Evolutionary conservation across 164 flowering plant genomes (phyloP), one percentile per base, ranked within the genome.

Genomic region (Tinospora cordifolia): DNA sequence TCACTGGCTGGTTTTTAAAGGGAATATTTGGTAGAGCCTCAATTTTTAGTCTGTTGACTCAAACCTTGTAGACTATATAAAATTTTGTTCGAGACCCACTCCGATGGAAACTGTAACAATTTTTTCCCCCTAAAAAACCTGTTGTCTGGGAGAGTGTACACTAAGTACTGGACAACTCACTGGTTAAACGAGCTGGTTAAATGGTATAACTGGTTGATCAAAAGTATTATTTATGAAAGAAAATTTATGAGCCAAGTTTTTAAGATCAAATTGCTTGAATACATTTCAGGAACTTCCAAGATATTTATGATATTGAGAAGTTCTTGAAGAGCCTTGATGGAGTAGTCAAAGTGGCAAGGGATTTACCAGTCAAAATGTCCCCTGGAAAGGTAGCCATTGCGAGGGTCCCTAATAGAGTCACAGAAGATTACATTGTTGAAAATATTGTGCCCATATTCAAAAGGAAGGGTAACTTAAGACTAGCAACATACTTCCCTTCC

Each of bases 401-500:
- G 54, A 86, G 81, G 80, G 89, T 92, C 67, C 99, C 97, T 14
- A 90, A 81, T 71, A 81, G 87, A 58, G 93, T 90, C 36, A 81
- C 87, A 7, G 83, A 84, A 77, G 89, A 86, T n/a, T 75, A 85
- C 68, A 87, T 92, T 77, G 69, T 75, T 0, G 87, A 90, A 69
- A 71, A 87, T 15, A 75, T 95, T 26, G 85, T 84, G 72, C 91
- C 96, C 30, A 60, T 87, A 59, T 91, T 82, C 69, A 83, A 77
- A 76, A 27, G 36, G 34, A 87, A 85, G 70, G 83, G 92, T 14
- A 85, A 83, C 78, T 75, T 95, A 34, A 85, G 91, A 77, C 81
- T 95, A 44, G 91, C 83, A 5, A 89, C 90, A 36, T 87, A 83
- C 80, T 95, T 95, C 74, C 87, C 92, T 24, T 84, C 99, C 22